Evolutionary conservation across 2,329 filamentous ascomycete species (phyloP).

Genomic region (Fusarium hostae): DNA sequence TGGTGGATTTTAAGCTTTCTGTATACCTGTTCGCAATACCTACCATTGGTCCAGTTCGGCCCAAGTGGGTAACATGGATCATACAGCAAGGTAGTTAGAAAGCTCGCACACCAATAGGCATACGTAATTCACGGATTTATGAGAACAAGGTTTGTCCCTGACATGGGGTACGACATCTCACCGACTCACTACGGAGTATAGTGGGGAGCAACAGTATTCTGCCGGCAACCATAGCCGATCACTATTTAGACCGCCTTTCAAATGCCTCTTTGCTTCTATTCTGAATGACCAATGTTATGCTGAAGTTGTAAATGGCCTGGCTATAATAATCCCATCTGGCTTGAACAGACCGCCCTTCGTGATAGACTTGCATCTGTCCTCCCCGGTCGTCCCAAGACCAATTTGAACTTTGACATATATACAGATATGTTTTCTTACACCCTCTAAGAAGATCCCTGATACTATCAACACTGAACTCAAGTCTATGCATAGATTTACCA

Average conservation of each 20-base stretch:
- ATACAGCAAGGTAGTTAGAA: background rate
- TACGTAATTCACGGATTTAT: background rate
- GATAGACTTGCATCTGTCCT: too few species aligned
- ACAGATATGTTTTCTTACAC: background rate
- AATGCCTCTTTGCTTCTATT: background rate
- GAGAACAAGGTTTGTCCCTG: background rate
- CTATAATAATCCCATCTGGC: fast-evolving
- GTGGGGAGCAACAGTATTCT: background rate
- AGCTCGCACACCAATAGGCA: background rate
- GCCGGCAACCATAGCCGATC: background rate
- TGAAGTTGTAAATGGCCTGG: background rate
- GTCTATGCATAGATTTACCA: background rate
- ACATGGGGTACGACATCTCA: background rate
- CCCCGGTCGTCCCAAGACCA: fast-evolving
- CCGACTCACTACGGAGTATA: background rate
- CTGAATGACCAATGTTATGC: too few species aligned
- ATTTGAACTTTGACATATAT: background rate
- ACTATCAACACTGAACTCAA: background rate
- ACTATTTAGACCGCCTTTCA: background rate
- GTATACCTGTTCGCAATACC: too few species aligned
- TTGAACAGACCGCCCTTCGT: too few species aligned
- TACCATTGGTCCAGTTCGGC: too few species aligned
- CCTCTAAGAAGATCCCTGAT: fast-evolving
- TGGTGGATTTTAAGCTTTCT: background rate
- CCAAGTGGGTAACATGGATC: background rate